phyloP scores from a whole-genome alignment of 2,329 filamentous ascomycete species.

The Talaromyces sp. region DNA sequence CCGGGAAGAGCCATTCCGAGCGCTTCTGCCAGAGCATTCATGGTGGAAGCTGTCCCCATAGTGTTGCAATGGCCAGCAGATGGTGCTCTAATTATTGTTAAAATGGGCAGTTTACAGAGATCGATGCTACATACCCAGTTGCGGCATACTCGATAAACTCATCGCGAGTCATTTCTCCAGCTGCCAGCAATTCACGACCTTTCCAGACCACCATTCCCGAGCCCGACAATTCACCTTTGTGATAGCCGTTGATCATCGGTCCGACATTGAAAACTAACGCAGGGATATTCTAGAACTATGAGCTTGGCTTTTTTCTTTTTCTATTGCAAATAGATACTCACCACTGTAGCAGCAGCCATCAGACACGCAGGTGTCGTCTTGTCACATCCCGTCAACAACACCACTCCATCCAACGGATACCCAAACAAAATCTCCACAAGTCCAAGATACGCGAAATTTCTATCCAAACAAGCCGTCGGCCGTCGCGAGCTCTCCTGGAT shows the following conservation, averaged over 20 bases:
- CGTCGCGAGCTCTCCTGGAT: constrained; percentile 50
- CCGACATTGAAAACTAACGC: constrained; percentile 53
- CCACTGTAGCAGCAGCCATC: constrained; percentile 52
- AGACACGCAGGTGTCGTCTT: constrained; percentile 52
- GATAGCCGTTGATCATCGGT: constrained; percentile 52
- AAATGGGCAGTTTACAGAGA: neutral
- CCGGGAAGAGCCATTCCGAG: constrained; percentile 53
- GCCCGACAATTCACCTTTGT: constrained; percentile 41
- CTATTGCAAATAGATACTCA: constrained; percentile 21
- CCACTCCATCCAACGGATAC: constrained; percentile 51
- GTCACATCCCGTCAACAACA: constrained; percentile 52
- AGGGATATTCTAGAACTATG: constrained; percentile 45
- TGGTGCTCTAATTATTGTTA: constrained; percentile 35
- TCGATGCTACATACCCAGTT: constrained; percentile 31
- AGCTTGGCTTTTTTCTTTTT: neutral
- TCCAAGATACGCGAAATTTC: constrained; percentile 49
- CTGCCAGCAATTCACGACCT: constrained; percentile 47
- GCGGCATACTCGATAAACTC: constrained; percentile 48
- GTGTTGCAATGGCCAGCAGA: constrained; percentile 52
- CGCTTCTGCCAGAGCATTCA: constrained; percentile 53
- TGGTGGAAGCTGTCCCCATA: constrained; percentile 54
- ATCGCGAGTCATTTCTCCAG: constrained; percentile 46
- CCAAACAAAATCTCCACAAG: constrained; percentile 49
- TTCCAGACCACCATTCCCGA: constrained; percentile 50
- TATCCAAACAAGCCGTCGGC: constrained; percentile 50